Base-by-base conservation (phyloP, 164 flowering plant species). In the Vitis riparia region DNA sequence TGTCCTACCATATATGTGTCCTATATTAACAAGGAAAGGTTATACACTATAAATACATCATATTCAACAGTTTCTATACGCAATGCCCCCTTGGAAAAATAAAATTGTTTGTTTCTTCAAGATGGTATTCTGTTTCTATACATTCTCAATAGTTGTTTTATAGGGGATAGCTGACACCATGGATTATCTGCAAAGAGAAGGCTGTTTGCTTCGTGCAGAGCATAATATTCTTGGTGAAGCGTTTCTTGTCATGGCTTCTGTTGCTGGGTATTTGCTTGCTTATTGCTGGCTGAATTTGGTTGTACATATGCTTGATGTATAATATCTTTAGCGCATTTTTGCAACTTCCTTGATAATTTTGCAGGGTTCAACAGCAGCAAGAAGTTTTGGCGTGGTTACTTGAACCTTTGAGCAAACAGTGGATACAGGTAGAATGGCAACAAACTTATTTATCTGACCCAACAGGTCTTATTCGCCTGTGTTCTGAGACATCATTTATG, bases 181-280 rank as follows among this genome's bases (percentile, higher is more conserved):
- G 93, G 87, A 86, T 64, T 80, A 74, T 73, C 82, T 96, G 79
- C 93, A 92, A 87, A 85, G 80, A 59, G 95, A 93, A 69, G 99
- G 97, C 15, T 79, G 79, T 73, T 73, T 96, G 68, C 93, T 82
- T 71, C 98, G 97, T 70, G 92, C 86, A 30, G 99, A 96, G 74
- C 95, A 92, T 77, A 93, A 96, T 81, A 81, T 93, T 81, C 77
- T 96, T 32, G 99, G 97, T 66, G 98, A 96, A 91, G 94, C 97
- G 73, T 89, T 92, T 77, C 98, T 96, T 76, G 75, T 96, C 13
- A 91, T 96, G 88, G 99, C 98, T 71, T 90, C 99, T 79, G 81
- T 92, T 73, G 97, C 97, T 73, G 98, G 99, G 99, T 96, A 88
- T 75, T 70, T 68, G 30, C 67, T 65, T 71, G 53, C 53, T 63